Conservation (phyloP, 495 filamentous ascomycete genomes). For the Penicillium desertorum region DNA sequence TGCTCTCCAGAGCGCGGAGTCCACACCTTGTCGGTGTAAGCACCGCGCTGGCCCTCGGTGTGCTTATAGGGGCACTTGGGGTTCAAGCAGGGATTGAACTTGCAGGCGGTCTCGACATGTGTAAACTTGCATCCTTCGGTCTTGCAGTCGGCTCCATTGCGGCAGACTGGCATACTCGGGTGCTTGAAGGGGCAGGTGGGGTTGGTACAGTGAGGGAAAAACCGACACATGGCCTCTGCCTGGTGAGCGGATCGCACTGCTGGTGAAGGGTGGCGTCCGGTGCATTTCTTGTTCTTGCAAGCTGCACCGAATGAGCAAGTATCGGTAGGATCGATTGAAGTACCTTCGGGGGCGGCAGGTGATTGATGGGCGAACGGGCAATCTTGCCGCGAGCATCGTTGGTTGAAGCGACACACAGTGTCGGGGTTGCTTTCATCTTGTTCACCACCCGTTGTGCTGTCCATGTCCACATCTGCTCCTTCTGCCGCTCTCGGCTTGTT, state of each 20-base stretch:
- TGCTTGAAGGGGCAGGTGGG: conserved; percentile 84
- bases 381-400: conserved; percentile 80
- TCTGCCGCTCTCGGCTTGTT: conserved; percentile 27
- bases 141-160: conserved; percentile 90
- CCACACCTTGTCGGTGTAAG: conserved; percentile 92
- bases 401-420: conserved; percentile 77
- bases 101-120: conserved; percentile 79
- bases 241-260: conserved; percentile 74
- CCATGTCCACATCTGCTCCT: conserved; percentile 43
- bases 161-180: conserved; percentile 74
- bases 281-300: conserved; percentile 95
- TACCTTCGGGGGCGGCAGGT: conserved; percentile 80
- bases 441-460: conserved; percentile 34
- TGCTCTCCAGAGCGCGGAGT: conserved; percentile 62
- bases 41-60: conserved; percentile 77
- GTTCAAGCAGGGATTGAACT: conserved; percentile 88
- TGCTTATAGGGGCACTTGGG: conserved; percentile 84
- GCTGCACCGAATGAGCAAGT: conserved; percentile 81
- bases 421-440: conserved; percentile 55
- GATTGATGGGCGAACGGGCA: conserved; percentile 95
- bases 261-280: conserved; percentile 87
- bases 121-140: conserved; percentile 85
- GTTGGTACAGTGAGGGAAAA: conserved; percentile 92
- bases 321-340: conserved; percentile 75
- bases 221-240: conserved; percentile 84